These are phyloP conservation scores for Chlamydomonas reinhardtii DNA, from an alignment of 163 green algal genomes.

Conservation along the genomic window DNA sequence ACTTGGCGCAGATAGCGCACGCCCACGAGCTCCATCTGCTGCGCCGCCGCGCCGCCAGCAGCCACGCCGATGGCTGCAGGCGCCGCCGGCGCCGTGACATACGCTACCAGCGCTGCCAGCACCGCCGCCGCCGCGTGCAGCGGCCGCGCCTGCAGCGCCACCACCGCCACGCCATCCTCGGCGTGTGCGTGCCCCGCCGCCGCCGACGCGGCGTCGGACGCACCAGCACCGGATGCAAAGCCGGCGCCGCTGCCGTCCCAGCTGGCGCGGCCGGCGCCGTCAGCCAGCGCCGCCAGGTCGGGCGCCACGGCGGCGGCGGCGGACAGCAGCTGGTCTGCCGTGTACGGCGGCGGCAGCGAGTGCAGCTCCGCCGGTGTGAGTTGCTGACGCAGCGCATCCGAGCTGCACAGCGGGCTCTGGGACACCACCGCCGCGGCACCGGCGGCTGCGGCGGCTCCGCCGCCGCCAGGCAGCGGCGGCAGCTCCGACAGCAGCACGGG, in stretches of 20 bases:
- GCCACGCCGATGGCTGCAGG: neutral
- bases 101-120: constrained; percentile 24
- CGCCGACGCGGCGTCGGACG: neutral
- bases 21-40: constrained; percentile 35
- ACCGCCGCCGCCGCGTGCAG: constrained; percentile 25
- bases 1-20: constrained; percentile 27
- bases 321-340: constrained; percentile 11
- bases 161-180: constrained; percentile 22
- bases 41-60: too few relatives aligned
- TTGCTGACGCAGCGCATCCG: neutral
- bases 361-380: constrained; percentile 1
- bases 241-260: neutral
- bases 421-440: neutral
- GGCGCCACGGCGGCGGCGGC: neutral
- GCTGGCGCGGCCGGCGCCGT: neutral
- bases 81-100: neutral
- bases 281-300: neutral
- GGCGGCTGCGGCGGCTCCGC: neutral
- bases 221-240: neutral
- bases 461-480: neutral
- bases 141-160: constrained; percentile 36
- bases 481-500: constrained; percentile 1
- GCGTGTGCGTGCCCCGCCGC: neutral
- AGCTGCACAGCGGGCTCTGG: neutral
- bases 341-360: constrained; percentile 1